Base-by-base conservation (phyloP, 1,284 basidiomycete species). In the Irpex lacteus region DNA sequence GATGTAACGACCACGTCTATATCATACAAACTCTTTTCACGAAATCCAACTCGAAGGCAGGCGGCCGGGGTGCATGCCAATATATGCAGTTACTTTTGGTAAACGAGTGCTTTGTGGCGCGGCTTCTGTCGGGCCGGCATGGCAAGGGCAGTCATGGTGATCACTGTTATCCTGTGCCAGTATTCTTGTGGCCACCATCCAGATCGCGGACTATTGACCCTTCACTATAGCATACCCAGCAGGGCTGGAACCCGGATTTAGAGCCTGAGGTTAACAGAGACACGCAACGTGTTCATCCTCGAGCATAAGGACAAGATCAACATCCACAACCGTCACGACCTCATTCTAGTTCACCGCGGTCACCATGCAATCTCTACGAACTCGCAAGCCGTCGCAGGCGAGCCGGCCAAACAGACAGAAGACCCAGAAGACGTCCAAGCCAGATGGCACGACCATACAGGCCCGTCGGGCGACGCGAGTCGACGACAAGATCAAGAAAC, bases 401-500 rank as follows among this genome's bases (percentile, higher is more conserved):
- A 44, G 40, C 3, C 71, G 69, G 9, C 64, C 71, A 3, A 73
- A 69, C 60, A 68, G 67, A 4, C 69, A 72, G 50, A 73, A 72
- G 44, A 66, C 68, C 32, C 61, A 65, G 5, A 70, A 58, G 63
- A 61, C 67, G 15, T 21, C 60, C 21, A 18, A 61, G 18, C 59
- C 4, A 40, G 37, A 38, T 37, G 26, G 37, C 38, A 9, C 62
- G 67, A 26, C 67, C 69, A 62, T 36, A 34, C 61, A 60, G 11
- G 78, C 76, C 2, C 81, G 85, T 70, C 92, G 90, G 75, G 89
- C 90, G 8, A 75, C 74, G 63, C 84, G 88, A 63, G 90, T 96
- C 63, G 93, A 94, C 75, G 95, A 96, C 83, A 94, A 92, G 81
- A 94, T 96, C 77, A 94, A 94, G 85, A 93, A 94, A 78, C 90